Percentiles rank a stretch among this genome's conserved stretches.
phyloP scores from a whole-genome alignment of 176 grass and related monocot species.

The Triticum monococcum region DNA sequence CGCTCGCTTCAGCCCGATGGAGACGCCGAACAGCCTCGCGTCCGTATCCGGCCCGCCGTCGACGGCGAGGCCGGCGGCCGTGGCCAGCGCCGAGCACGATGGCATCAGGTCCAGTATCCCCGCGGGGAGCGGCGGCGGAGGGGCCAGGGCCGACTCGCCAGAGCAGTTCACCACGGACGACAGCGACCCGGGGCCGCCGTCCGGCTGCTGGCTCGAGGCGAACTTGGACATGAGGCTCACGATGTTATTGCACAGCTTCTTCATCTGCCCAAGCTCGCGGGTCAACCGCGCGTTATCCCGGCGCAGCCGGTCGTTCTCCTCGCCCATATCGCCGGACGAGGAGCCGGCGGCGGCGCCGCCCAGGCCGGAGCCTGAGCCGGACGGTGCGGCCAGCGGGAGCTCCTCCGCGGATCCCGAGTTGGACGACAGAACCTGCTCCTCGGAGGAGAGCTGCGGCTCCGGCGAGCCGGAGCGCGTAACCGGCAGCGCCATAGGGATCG shows the following conservation, averaged over 20 bases:
- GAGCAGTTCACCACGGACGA: slow-evolving; percentile 39
- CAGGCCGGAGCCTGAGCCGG: slow-evolving; percentile 31
- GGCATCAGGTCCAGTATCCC: slow-evolving; percentile 78
- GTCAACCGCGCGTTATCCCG: slow-evolving; percentile 66
- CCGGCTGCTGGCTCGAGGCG: slow-evolving; percentile 42
- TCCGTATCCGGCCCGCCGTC: slow-evolving; percentile 14
- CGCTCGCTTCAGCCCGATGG: slow-evolving; percentile 55
- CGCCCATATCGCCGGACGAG: slow-evolving; percentile 49
- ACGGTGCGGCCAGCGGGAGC: neutral
- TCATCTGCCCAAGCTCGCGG: slow-evolving; percentile 83
- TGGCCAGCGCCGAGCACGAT: slow-evolving; percentile 27
- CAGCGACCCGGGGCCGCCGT: slow-evolving; percentile 19
- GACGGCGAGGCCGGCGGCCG: slow-evolving; percentile 12
- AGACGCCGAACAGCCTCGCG: slow-evolving; percentile 67
- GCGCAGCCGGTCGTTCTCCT: slow-evolving; percentile 70
- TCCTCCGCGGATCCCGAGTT: slow-evolving; percentile 41
- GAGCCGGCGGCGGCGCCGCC: slow-evolving; percentile 14
- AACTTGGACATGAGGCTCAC: slow-evolving; percentile 83
- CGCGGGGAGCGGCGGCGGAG: slow-evolving; percentile 15
- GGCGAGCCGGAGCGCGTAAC: slow-evolving; percentile 46
- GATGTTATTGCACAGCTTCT: slow-evolving; percentile 89
- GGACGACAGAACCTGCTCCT: slow-evolving; percentile 78
- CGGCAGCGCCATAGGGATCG: slow-evolving; percentile 58
- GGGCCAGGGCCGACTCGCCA: slow-evolving; percentile 35
- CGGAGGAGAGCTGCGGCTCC: slow-evolving; percentile 35